Conservation (phyloP, 1,284 basidiomycete species). For the Moesziomyces parantarcticus region DNA sequence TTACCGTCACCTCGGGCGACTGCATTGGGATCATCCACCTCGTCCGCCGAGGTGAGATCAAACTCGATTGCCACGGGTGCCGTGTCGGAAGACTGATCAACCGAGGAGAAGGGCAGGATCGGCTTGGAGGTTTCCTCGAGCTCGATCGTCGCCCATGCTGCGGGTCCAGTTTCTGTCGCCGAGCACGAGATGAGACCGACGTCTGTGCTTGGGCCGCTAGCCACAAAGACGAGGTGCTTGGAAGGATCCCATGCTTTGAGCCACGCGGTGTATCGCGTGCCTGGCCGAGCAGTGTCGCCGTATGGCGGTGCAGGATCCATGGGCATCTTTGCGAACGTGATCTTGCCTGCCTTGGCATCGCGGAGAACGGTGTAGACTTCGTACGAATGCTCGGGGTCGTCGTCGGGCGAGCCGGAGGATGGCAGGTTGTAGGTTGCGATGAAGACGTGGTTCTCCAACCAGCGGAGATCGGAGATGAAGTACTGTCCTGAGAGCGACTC, state of each 20-base stretch:
- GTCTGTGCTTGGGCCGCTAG: slow-evolving; percentile 80
- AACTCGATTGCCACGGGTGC: slow-evolving; percentile 76
- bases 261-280: slow-evolving; percentile 72
- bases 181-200: slow-evolving; percentile 76
- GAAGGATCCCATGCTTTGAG: slow-evolving; percentile 77
- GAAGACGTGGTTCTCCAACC: slow-evolving; percentile 81
- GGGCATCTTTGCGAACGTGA: slow-evolving; percentile 71
- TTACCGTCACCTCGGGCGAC: slow-evolving; percentile 69
- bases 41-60: slow-evolving; percentile 75
- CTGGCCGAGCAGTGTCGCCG: slow-evolving; percentile 73
- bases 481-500: slow-evolving; percentile 70
- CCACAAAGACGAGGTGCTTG: slow-evolving; percentile 76
- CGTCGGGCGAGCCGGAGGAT: slow-evolving; percentile 22
- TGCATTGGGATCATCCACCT: slow-evolving; percentile 73
- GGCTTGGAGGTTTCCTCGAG: slow-evolving; percentile 80
- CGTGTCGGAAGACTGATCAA: slow-evolving; percentile 80
- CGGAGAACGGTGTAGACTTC: slow-evolving; percentile 76
- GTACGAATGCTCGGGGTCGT: slow-evolving; percentile 70
- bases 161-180: slow-evolving; percentile 61
- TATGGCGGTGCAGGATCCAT: slow-evolving; percentile 73
- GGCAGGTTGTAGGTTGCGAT: slow-evolving; percentile 75
- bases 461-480: slow-evolving; percentile 72
- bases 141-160: slow-evolving; percentile 77
- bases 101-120: slow-evolving; percentile 73
- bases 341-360: slow-evolving; percentile 74